Percentiles rank a stretch among this genome's conserved stretches.
Conservation (phyloP, 495 filamentous ascomycete species). For the Aspergillus panamensis region DNA sequence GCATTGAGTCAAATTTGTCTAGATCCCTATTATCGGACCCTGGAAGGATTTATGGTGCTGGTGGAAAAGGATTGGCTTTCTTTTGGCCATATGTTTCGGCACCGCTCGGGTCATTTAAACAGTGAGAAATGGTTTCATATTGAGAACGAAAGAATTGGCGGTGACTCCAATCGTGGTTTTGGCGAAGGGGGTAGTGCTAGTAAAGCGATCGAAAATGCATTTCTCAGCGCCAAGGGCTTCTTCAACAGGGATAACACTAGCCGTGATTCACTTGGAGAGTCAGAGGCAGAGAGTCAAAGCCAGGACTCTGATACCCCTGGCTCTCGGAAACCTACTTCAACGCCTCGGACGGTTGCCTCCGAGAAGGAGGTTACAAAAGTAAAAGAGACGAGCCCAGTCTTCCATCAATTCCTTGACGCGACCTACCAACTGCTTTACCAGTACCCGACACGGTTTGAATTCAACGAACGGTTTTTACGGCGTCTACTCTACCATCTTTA, state of each 20-base stretch:
- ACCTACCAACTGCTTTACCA: conserved; percentile 89
- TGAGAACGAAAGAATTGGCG: conserved; percentile 61
- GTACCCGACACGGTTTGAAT: conserved; percentile 89
- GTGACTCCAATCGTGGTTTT: conserved; percentile 43
- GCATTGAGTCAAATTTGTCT: conserved; percentile 91
- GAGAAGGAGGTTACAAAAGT: conserved; percentile 60
- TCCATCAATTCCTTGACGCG: conserved; percentile 97
- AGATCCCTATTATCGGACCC: conserved; percentile 91
- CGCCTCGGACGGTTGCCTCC: conserved; percentile 34
- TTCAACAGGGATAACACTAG: conserved; percentile 75
- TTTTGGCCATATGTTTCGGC: conserved; percentile 95
- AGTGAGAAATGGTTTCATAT: conserved; percentile 94
- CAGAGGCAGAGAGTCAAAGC: conserved; percentile 58
- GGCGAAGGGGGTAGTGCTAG: conserved; percentile 55
- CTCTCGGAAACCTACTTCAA: conserved; percentile 41
- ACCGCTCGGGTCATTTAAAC: conserved; percentile 78
- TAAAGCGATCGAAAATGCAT: conserved; percentile 80
- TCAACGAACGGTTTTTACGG: conserved; percentile 91
- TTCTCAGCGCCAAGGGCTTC: conserved; percentile 84
- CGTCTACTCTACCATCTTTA: conserved; percentile 92
- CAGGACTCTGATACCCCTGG: conserved; percentile 48
- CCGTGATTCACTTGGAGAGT: conserved; percentile 59
- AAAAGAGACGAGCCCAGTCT: conserved; percentile 92
- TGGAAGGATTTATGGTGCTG: conserved; percentile 92
- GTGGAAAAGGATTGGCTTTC: conserved; percentile 98